Base-by-base conservation (phyloP, 73 alveolate genomes). In the Paramecium biaurelia region DNA sequence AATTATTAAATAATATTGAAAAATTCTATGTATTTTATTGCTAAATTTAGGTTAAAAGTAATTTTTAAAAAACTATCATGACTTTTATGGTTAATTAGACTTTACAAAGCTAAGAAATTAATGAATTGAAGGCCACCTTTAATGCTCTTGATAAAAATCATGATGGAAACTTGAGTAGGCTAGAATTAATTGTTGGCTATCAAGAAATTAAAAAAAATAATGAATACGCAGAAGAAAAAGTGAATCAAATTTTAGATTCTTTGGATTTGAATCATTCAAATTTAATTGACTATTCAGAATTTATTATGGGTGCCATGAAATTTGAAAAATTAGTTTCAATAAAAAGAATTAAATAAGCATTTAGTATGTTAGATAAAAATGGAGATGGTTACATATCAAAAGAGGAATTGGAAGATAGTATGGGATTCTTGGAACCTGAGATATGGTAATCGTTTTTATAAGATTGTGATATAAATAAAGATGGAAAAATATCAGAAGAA, bases 131-230 rank as follows among this genome's bases (percentile, higher is more conserved):
- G 12, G 49, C 41, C 9, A 49, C 85, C 2, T 88, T 88, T 85
- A 42, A 18, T 59, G 89, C 47, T 76, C 21, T 88, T 4, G 96
- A 93, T 89, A 79, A 92, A 92, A 92, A 93, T 92, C 92, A 92
- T 32, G 96, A 93, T 92, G 96, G 96, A 18, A 57, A 57, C 6
- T 45, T 93, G 57, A 92, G 92, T 92, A 93, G 72, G 28, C 38
- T 35, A 56, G 96, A 93, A 93, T 68, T 93, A 8, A 70, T 90
- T 21, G 72, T 23, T 14, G 96, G 95, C 1, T 92, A 72, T 24
- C n/a, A 85, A 11, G 74, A 57, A 37, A 59, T 89, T 18, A 23
- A 70, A 21, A 85, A 49, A 14, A 47, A 42, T 45, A 68, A 68
- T 21, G 70, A 32, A 15, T 38, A 45, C 12, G 85, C 92, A 7